Base-by-base conservation (phyloP, 1,284 basidiomycete genomes). In the Marasmius oreades region DNA sequence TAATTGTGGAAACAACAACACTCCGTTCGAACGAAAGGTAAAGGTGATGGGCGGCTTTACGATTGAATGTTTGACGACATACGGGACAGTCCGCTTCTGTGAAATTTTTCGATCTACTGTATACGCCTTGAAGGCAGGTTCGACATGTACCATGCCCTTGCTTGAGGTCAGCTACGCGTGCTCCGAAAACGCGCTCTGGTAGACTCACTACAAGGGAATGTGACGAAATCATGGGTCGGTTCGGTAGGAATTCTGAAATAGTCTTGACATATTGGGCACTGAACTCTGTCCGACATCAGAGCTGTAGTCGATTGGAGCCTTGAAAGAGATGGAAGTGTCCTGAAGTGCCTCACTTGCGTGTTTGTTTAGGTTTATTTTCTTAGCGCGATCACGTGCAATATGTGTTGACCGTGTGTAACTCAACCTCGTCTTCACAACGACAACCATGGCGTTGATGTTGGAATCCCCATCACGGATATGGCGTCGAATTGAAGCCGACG, bases 401-500 rank as follows among this genome's bases (percentile, higher is more conserved):
- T 8, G 45, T 23, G 50, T 52, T 52, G 33, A 53, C 39, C 39
- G 16, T 16, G 39, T n/a, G 26, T 6, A 18, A 16, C n/a, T 20
- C 5, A 2, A 16, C 23, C 39, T 43, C 39, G 22, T 31, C n/a
- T 22, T 43, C 26, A 42, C 36, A n/a, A 43, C 52, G 24, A 53
- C 37, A 37, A 39, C 43, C 52, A 78, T 78, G 77, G 71, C 75
- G 66, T 73, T 74, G 3, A 68, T 80, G 69, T 77, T 88, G 8
- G 89, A 92, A 69, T 92, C 89, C 8, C 89, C 89, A 0, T 91
- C 90, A 28, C 77, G 88, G 50, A 84, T 92, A 64, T 88, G 85
- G 86, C 78, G 89, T 24, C 80, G 90, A 51, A 90, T 92, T 47
- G 80, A 91, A 68, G 84, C 77, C 1, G 76, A 78, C 14, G 86